Percentiles rank a stretch among this genome's conserved stretches.
Conservation (phyloP, 23 red algal species). For the Gracilariopsis chorda region DNA sequence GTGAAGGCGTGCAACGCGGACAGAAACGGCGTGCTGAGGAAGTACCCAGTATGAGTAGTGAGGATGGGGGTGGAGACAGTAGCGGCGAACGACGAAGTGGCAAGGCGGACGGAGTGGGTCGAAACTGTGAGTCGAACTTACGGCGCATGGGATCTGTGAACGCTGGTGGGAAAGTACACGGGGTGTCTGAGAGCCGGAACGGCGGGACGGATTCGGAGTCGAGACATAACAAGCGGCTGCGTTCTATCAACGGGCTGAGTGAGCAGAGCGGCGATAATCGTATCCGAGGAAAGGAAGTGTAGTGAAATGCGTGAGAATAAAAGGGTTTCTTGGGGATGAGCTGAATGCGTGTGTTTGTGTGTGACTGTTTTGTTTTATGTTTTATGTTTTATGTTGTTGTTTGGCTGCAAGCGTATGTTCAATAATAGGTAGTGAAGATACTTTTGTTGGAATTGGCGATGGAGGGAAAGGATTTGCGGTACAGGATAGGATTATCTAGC, state of each 20-base stretch:
- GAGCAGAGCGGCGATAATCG: slow-evolving; percentile 4
- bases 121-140: background rate
- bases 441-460: too few species aligned
- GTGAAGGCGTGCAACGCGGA: too few species aligned
- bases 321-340: too few species aligned
- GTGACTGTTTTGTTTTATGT: too few species aligned
- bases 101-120: background rate
- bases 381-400: background rate
- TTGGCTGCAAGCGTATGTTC: too few species aligned
- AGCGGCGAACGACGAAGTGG: background rate
- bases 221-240: background rate
- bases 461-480: too few species aligned
- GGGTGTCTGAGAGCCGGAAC: background rate
- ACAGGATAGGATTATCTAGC: too few species aligned
- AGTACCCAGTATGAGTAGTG: background rate
- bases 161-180: background rate
- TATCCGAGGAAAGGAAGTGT: slow-evolving; percentile 4
- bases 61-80: background rate
- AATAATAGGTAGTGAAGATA: too few species aligned
- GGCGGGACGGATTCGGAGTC: background rate
- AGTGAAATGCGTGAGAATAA: too few species aligned
- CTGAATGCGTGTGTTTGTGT: too few species aligned
- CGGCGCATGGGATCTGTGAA: background rate
- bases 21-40: background rate
- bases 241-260: slow-evolving; percentile 8